Conservation (phyloP, 192 early-diverging fungal species). For the Coemansia sp. region DNA sequence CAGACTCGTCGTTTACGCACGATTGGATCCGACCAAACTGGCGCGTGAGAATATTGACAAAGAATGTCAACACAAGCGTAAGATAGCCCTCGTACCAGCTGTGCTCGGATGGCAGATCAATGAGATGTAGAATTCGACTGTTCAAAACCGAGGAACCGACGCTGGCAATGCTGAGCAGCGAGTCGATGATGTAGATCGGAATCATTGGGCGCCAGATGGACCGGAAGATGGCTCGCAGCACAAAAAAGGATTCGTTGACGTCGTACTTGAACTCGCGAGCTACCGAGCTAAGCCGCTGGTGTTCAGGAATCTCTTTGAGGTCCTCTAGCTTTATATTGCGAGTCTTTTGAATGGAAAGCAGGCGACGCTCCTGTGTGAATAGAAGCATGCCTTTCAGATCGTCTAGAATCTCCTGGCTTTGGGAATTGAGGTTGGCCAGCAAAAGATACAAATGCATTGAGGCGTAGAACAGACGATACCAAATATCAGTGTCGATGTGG, state of each 20-base stretch:
- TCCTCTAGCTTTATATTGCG: constrained; percentile 21
- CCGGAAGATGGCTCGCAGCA: constrained; percentile 33
- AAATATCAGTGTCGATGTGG: not conserved
- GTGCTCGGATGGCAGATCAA: constrained; percentile 17
- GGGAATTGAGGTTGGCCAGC: constrained; percentile 17
- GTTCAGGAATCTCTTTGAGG: constrained; percentile 11
- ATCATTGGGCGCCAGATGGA: constrained; percentile 33
- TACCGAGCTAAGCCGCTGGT: not conserved
- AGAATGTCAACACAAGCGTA: not conserved
- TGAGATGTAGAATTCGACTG: constrained; percentile 16
- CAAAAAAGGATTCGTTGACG: constrained; percentile 29
- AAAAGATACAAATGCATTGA: constrained; percentile 12
- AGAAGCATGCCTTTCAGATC: constrained; percentile 8
- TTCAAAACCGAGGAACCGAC: constrained; percentile 7
- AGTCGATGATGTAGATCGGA: constrained; percentile 21
- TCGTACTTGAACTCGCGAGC: constrained; percentile 27
- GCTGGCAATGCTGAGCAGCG: constrained; percentile 6
- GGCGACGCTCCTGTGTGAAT: constrained; percentile 14
- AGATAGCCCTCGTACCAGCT: constrained; percentile 20
- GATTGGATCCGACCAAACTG: not conserved
- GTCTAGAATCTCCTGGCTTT: constrained; percentile 10
- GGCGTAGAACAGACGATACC: not conserved
- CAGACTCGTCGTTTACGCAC: not conserved
- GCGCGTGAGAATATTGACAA: not conserved
- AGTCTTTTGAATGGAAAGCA: constrained; percentile 5